Evolutionary conservation across 306 rosid species (phyloP), one percentile per base, ranked within the genome.

Genomic region (Begonia loranthoides): DNA sequence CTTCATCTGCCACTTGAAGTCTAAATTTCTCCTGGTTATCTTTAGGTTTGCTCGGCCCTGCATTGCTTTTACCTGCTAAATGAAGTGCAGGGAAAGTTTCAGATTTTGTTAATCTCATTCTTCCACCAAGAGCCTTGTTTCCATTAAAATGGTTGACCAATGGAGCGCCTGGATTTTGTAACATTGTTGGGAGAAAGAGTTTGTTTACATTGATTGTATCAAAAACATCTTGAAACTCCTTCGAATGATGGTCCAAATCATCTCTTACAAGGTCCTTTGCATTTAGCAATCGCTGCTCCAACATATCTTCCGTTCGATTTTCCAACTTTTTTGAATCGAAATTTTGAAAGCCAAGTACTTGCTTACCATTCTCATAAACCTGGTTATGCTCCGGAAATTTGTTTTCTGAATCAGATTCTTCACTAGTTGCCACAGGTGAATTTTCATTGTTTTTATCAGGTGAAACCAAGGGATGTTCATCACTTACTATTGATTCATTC

Each of bases 221-320:
- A 21, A 78, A 36, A 48, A 90, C 83, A 66, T 84, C 81, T 61
- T 73, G 70, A 51, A 75, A 73, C 52, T 83, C 90, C 69, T 73
- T 80, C 59, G 66, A 69, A 55, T 66, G 69, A 48, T 50, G 70
- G 10, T 71, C 60, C 5, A 80, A 79, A 54, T 75, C 73, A 69
- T 77, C 93, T 24, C 60, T 57, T 21, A 69, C 55, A 0, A 73
- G 66, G 55, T 72, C 71, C 61, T 57, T 70, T 0, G 76, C 79
- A 17, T 69, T 61, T 12, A 72, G 55, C 41, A 49, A 57, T 51
- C 71, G 78, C 60, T 73, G 66, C 28, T 54, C 69, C 4, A 49
- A 44, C 10, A 44, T 45, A 36, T 50, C 51, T 38, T 57, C 61
- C 51, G 19, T 24, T 5, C 13, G 12, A 22, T 10, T 15, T 15